Evolutionary conservation across 495 filamentous ascomycete genomes (phyloP), one percentile per base, ranked within the genome.

Genomic region (Extremus antarcticus): DNA sequence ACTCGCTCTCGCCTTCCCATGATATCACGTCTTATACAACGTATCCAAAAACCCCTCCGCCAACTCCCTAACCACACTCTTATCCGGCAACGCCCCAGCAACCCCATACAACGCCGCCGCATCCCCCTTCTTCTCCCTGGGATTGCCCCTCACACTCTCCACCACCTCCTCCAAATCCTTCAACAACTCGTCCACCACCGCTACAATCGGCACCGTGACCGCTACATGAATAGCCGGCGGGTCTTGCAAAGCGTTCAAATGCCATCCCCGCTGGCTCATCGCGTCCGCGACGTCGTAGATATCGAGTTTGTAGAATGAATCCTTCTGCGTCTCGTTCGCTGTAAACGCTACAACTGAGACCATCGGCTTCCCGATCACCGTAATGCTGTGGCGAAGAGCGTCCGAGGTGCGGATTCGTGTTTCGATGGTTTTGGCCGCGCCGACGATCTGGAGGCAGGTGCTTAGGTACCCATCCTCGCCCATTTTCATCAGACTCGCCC

Each of bases 181-280:
- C 32, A 89, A 79, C 22, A 99, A 77, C 65, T 76, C 76, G 56
- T 96, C 88, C 59, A 85, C 90, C 38, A 82, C 83, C 57, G 74
- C 76, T 9, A 84, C 81, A n/a, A 94, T 85, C 13, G 91, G 92
- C 61, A 89, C 61, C 1, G 94, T 97, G 47, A 96, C 87, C n/a
- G 92, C 92, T 23, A 95, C 85, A 69, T 99, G 92, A 20, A 99
- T 87, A n/a, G 88, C 94, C 0, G 94, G 80, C 8, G 92, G 92
- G 49, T 80, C 81, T 66, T 99, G 92, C 50, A 97, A 75, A 7
- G 91, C 88, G 64, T 95, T 99, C 47, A 99, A 76, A 70, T 97
- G 92, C 92, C 92, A 99, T 21, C 92, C 92, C 60, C 81, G 80
- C 1, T 74, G 74, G 46, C 76, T 78, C 82, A 99, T 97, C 7